Conservation (phyloP, 2,329 filamentous ascomycete species). For the Cercospora beticola region DNA sequence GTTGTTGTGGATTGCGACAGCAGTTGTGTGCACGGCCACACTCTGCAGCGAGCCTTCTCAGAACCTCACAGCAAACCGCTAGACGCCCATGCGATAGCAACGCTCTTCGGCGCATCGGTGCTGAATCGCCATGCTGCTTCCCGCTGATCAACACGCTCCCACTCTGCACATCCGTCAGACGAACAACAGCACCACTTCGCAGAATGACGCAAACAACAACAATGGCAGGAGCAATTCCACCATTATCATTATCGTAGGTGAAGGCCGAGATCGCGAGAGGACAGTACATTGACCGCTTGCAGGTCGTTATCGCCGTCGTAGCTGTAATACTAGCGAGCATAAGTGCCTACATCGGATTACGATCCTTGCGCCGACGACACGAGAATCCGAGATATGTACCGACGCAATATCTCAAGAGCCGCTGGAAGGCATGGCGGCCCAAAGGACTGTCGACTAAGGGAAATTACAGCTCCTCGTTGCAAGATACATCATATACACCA, state of each 20-base stretch:
- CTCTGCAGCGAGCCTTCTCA: constrained; percentile 1
- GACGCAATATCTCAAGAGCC: constrained; percentile 36
- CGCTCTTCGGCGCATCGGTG: constrained; percentile 17
- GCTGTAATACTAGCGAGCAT: constrained; percentile 15
- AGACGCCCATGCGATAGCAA: constrained; percentile 19
- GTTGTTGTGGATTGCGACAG: constrained; percentile 1
- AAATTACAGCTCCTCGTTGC: constrained; percentile 34
- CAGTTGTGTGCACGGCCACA: constrained; percentile 12
- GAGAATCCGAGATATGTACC: constrained; percentile 35
- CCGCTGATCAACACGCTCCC: neutral
- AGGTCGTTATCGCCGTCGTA: constrained; percentile 24
- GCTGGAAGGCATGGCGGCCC: constrained; percentile 38
- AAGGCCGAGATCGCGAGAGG: neutral
- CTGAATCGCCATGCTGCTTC: constrained; percentile 26
- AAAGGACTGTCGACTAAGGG: constrained; percentile 28
- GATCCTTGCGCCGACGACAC: constrained; percentile 25
- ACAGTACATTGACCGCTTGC: neutral
- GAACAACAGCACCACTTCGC: neutral
- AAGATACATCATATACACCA: constrained; percentile 30
- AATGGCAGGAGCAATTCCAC: constrained; percentile 11
- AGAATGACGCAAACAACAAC: neutral
- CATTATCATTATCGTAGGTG: constrained; percentile 17
- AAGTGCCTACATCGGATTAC: constrained; percentile 17
- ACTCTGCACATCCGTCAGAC: constrained; percentile 5
- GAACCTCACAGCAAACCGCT: neutral